These are phyloP conservation scores for Neofusicoccum umdonicola DNA, from an alignment of 2,329 filamentous ascomycete genomes.

Conservation along the genomic window DNA sequence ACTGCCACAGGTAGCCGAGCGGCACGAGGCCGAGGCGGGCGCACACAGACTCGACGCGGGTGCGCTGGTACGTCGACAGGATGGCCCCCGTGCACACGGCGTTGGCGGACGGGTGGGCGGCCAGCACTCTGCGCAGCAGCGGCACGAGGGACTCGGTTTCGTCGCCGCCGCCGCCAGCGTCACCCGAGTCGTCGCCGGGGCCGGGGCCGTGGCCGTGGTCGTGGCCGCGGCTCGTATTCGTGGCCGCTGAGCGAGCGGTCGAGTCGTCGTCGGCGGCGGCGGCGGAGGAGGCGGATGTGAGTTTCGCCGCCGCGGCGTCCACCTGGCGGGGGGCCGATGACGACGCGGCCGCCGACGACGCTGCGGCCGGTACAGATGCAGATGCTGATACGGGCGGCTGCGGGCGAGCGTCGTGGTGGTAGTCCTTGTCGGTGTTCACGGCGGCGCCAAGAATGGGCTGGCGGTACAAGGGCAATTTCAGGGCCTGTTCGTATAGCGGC, in stretches of 20 bases:
- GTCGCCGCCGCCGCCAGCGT: slow-evolving; percentile 18
- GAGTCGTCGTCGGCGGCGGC: neutral
- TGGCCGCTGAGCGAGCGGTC: no score
- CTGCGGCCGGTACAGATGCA: no score
- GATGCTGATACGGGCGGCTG: neutral
- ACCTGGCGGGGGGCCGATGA: no score
- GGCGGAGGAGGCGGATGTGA: neutral
- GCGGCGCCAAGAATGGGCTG: slow-evolving; percentile 71
- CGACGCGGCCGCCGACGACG: no score
- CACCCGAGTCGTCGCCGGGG: no score
- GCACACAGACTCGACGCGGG: slow-evolving; percentile 89
- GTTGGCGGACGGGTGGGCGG: slow-evolving; percentile 73
- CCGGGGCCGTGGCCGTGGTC: slow-evolving; percentile 58
- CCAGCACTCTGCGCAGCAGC: slow-evolving; percentile 66
- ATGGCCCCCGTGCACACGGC: slow-evolving; percentile 90
- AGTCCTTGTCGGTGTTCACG: slow-evolving; percentile 69
- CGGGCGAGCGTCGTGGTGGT: slow-evolving; percentile 39
- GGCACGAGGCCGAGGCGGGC: slow-evolving; percentile 78
- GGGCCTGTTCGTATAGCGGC: slow-evolving; percentile 76
- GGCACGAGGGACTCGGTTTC: slow-evolving; percentile 86
- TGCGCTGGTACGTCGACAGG: slow-evolving; percentile 91
- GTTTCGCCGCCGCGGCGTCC: slow-evolving; percentile 19
- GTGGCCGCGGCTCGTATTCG: neutral
- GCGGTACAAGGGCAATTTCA: slow-evolving; percentile 81
- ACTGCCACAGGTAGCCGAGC: slow-evolving; percentile 90